Conservation (phyloP, 257 asterid genomes). For the Petunia secreta region DNA sequence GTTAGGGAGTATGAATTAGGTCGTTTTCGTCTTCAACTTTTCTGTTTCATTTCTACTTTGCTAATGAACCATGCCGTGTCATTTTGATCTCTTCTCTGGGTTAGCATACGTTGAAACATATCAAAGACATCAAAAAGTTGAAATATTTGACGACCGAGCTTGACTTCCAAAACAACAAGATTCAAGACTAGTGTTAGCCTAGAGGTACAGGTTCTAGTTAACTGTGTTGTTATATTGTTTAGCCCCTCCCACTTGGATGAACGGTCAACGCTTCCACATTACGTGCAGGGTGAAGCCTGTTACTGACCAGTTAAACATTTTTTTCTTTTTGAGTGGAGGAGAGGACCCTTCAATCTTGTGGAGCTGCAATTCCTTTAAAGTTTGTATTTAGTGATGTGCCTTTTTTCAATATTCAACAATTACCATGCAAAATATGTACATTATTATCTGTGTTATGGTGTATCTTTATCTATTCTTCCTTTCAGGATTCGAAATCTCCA, state of each 20-base stretch:
- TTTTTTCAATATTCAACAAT: neutral
- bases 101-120: neutral
- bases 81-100: neutral
- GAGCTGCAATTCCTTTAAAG: neutral
- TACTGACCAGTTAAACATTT: neutral
- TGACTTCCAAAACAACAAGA: neutral
- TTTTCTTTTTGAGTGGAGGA: neutral
- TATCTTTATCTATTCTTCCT: neutral
- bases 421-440: constrained; percentile 3
- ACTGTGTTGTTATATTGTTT: neutral
- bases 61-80: constrained; percentile 11
- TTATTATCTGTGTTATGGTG: neutral
- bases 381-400: neutral
- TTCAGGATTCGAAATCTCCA: constrained; percentile 54
- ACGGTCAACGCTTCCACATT: too few relatives aligned
- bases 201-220: neutral
- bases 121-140: neutral
- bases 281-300: neutral
- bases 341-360: neutral
- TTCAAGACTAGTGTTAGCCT: neutral
- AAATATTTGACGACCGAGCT: neutral
- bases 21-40: neutral
- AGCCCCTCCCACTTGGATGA: neutral
- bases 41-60: neutral
- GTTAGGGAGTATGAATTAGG: neutral